Base-by-base conservation (phyloP, 1,139 yeast genomes). In the Kodamaea sp. region DNA sequence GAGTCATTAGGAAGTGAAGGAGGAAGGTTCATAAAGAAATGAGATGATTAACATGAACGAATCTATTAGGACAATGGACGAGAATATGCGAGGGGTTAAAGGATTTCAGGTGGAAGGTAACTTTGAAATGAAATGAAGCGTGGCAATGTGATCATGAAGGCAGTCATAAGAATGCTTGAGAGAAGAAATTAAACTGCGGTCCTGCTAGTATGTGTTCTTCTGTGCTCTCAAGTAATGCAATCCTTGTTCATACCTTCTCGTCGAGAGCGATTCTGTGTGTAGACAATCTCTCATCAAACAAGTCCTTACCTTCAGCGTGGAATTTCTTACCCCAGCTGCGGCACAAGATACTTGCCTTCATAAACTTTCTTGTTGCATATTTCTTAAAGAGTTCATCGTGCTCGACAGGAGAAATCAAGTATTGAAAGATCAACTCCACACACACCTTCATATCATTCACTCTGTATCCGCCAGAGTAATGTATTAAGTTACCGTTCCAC, bases 381-480 rank as follows among this genome's bases (percentile, higher is more conserved):
- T 92, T 92, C 59, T 88, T 88, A 69, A 88, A 90, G 53, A 90
- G 87, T 54, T 89, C 96, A 55, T 89, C 96, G 59, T 90, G 96
- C 39, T 78, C 81, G 29, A 88, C 87, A n/a, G 96, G 95, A 29
- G 82, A 73, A 28, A 82, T 78, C 46, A 92, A 70, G 59, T 86
- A 90, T 55, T 83, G 87, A 57, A 86, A 73, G 49, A 90, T 78
- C 66, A 83, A 70, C 44, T 79, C 81, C 35, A 86, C 78, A 40
- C 88, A 81, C 25, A 83, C 83, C 46, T 72, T 73, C 66, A 92
- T 67, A 48, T 85, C 89, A 21, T 70, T 74, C 41, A 81, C 83
- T 20, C 81, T 76, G 61, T 88, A 89, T n/a, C 95, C 97, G 22
- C 96, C 96, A 24, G 94, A 82, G 59, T 89, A 90, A 59, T 88